Evolutionary conservation across 2,329 filamentous ascomycete species (phyloP), one percentile per base, ranked within the genome.

Genomic region (Aspergillus sergii): DNA sequence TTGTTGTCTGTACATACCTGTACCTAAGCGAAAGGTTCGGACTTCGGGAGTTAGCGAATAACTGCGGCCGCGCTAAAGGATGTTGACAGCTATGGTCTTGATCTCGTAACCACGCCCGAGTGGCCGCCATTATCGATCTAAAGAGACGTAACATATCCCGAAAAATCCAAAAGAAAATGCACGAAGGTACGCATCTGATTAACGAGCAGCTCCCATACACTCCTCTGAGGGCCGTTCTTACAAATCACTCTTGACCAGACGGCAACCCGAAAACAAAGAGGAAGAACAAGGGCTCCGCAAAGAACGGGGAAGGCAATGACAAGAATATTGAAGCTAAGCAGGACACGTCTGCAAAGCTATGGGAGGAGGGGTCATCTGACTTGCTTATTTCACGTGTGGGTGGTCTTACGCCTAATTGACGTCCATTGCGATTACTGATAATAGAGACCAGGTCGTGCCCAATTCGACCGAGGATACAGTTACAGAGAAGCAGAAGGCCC

Each of bases 201-300:
- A 28, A 23, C 11, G n/a, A 39, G 11, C n/a, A 36, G 11, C 9
- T n/a, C 19, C 14, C 26, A n/a, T 4, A n/a, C 14, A 4, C 30
- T 54, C 16, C 9, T 32, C 21, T 21, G 19, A 21, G 10, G n/a
- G 10, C 48, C 28, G 19, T 53, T 61, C 48, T 57, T 45, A 54
- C 66, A 69, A 59, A 71, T 62, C 58, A 63, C 64, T 63, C 62
- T 62, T 58, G 66, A 70, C 64, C 66, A 81, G 79, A 77, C 69
- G 71, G 79, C 58, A 87, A 81, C 72, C 83, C 84, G 72, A 87
- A 85, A 78, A 86, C 82, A 73, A 85, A 81, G 75, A 86, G 84
- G 74, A 85, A 84, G 79, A 87, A 85, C 76, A 86, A 85, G 77
- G 78, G 78, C 66, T 76, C 76, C 63, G 76, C 74, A 61, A 85